Base-by-base conservation (phyloP, 2,329 filamentous ascomycete genomes). In the Calonectria pseudoturangicola region DNA sequence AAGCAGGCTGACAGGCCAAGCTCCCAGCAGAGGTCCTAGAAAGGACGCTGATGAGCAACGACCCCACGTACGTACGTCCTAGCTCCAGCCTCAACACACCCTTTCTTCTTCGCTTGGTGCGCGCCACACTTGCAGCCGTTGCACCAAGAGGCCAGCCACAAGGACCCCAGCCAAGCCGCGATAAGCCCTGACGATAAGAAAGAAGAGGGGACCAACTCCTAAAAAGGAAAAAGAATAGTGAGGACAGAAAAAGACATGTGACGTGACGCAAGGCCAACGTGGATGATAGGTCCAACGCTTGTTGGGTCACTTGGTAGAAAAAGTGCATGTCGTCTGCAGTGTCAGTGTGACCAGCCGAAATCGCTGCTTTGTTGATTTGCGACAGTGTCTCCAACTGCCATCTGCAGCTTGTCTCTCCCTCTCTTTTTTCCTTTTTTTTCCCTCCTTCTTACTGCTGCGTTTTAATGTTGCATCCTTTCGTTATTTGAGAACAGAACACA, bases 61-160 rank as follows among this genome's bases (percentile, higher is more conserved):
- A 60, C 54, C 56, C 48, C 41, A 70, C n/a, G 21, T 21, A 21
- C 21, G 21, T 21, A 21, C 21, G 41, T 58, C 60, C 48, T 64
- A 73, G 68, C 71, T 66, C 43, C 58, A n/a, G 54, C 33, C 54
- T 60, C 54, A 27, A 25, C 25, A 27, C 6, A n/a, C 18, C 28
- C 36, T 43, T 43, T 43, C 18, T 43, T n/a, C 21, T 25, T 6
- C 7, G 6, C 12, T 10, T 10, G 50, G 18, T 13, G n/a, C 66
- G 70, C 74, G 70, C 74, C 70, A 73, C 60, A 69, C 75, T 63
- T 70, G 56, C 64, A 51, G 41, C 70, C 45, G 45, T 21, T 48
- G 36, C 36, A 70, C 66, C 45, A 62, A 62, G 12, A 15, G 47
- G 18, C 45, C 10, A 36, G 43, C 63, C 45, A 66, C 48, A 50